Evolutionary conservation across 2,329 filamentous ascomycete genomes (phyloP), one percentile per base, ranked within the genome.

Genomic region (Magnaporthiopsis poae): DNA sequence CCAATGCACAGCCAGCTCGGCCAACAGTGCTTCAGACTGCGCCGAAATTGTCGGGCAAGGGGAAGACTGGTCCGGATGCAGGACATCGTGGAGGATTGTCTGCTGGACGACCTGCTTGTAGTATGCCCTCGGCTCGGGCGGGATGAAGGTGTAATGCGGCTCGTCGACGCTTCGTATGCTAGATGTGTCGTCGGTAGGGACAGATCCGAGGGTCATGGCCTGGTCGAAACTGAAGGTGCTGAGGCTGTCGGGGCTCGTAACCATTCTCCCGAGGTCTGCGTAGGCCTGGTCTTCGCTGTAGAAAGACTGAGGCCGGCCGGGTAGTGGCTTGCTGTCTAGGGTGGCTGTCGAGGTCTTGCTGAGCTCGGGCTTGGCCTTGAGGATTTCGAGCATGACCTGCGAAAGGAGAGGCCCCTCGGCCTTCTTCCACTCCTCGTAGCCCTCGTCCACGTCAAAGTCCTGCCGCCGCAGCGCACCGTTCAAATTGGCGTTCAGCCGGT

Each of bases 381-480:
- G 81, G 69, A 99, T 91, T 56, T 93, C 90, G 72, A 96, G 83
- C 83, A 99, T 95, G 87, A 98, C 92, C 71, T 95, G 90, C 7
- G 92, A 95, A 60, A 99, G 80, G 71, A 96, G 91, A 15, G 90
- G 89, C 3, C 86, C 85, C 76, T 99, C 95, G n/a, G 88, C 86
- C 74, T 91, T 94, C 76, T 92, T 96, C 95, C 95, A 99, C 61
- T 86, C 82, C 69, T 93, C 88, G 74, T 93, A 99, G 3, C 90
- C 89, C 68, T 96, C 92, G 67, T 96, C 92, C 25, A 90, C 78
- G 68, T 96, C 92, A 76, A 99, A 99, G 75, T 99, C 94, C 63
- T 92, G 87, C 71, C 85, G 89, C 67, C 88, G 87, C 63, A 99
- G 77, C 0, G 94, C 93, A 67, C 86, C 90, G 62, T 86, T 83